Evolutionary conservation across 2,329 filamentous ascomycete species (phyloP).

Genomic region (Raffaelea albimanens): DNA sequence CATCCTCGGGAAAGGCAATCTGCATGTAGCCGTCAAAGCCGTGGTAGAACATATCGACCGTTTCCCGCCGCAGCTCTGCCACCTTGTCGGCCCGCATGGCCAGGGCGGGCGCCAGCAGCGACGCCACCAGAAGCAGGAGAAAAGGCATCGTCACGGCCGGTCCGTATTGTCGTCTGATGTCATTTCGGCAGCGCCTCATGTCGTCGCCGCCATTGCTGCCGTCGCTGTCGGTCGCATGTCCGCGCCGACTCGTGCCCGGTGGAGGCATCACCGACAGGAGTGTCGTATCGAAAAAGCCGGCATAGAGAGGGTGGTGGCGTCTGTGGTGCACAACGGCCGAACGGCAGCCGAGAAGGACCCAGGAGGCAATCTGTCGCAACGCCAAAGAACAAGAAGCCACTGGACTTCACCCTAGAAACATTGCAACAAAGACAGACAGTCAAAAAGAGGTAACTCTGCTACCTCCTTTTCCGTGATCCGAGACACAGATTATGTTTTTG

Average conservation of each 20-base stretch:
- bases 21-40: constrained; percentile 92
- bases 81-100: constrained; percentile 49
- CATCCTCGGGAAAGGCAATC: constrained; percentile 91
- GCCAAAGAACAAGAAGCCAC: too few species aligned
- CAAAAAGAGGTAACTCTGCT: too few species aligned
- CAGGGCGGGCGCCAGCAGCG: constrained; percentile 24
- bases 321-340: too few species aligned
- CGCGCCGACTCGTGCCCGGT: constrained; percentile 21
- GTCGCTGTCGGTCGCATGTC: not conserved
- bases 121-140: constrained; percentile 24
- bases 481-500: too few species aligned
- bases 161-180: not conserved
- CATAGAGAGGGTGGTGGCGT: constrained; percentile 23
- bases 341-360: too few species aligned
- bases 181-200: not conserved
- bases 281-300: constrained; percentile 16
- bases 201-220: not conserved
- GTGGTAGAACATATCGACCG: constrained; percentile 86
- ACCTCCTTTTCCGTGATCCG: too few species aligned
- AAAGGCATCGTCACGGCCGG: constrained; percentile 9
- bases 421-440: too few species aligned
- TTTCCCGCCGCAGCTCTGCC: constrained; percentile 46
- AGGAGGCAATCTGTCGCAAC: too few species aligned
- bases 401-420: too few species aligned
- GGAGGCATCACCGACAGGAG: constrained; percentile 30